Percentiles rank a stretch among this genome's conserved stretches.
Evolutionary conservation across 495 filamentous ascomycete genomes (phyloP).

Genomic region (Aspergillus leporis): DNA sequence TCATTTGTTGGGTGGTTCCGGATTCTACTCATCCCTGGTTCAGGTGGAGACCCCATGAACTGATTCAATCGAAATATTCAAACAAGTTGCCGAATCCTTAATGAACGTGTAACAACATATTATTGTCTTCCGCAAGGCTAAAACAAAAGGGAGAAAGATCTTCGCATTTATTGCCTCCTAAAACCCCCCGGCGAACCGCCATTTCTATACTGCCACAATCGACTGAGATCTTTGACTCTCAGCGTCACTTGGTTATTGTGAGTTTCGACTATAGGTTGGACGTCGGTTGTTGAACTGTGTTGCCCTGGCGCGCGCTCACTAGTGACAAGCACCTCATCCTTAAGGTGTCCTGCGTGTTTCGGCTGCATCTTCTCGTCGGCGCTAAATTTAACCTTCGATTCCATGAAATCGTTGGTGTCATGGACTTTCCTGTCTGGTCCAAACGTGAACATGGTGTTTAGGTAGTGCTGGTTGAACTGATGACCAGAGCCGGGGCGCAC

Average conservation of each 20-base stretch:
- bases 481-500: conserved; percentile 67
- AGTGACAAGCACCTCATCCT: background rate
- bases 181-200: conserved; percentile 51
- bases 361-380: background rate
- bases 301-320: background rate
- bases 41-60: background rate
- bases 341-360: background rate
- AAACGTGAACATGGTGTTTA: conserved; percentile 72
- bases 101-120: background rate
- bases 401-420: conserved; percentile 38
- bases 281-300: background rate
- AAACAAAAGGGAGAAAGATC: background rate
- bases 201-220: conserved; percentile 73
- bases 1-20: background rate
- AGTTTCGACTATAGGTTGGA: background rate
- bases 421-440: conserved; percentile 28
- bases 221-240: conserved; percentile 68
- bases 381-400: conserved; percentile 24
- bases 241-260: background rate
- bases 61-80: background rate
- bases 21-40: background rate
- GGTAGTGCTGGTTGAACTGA: conserved; percentile 77
- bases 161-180: background rate
- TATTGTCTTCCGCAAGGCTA: background rate
- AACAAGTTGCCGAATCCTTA: background rate